phyloP scores from a whole-genome alignment of 805 yeast genomes.

The Maudiozyma turicensis region DNA sequence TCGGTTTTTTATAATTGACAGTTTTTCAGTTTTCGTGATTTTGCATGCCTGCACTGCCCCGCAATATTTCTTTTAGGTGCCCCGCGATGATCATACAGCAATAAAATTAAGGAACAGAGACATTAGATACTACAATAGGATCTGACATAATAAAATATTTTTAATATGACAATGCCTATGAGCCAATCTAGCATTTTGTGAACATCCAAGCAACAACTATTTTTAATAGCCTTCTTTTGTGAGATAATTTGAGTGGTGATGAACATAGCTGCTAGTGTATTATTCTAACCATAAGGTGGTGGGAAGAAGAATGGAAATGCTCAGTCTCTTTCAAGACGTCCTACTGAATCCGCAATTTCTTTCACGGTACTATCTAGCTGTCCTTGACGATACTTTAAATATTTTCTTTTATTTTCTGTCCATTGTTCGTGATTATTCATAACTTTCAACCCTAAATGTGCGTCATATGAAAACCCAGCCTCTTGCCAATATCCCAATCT shows the following conservation, averaged over 20 bases:
- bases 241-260: too few relatives aligned
- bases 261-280: too few relatives aligned
- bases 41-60: background rate
- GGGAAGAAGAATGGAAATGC: too few relatives aligned
- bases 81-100: background rate
- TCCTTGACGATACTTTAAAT: conserved; percentile 13
- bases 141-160: too few relatives aligned
- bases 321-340: background rate
- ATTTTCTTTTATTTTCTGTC: conserved; percentile 20
- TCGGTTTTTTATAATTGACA: background rate
- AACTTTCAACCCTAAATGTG: conserved; percentile 22
- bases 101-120: background rate
- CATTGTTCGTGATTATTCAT: conserved; percentile 23
- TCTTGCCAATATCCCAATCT: conserved; percentile 28
- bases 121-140: too few relatives aligned
- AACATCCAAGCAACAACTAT: too few relatives aligned
- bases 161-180: too few relatives aligned
- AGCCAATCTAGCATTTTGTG: too few relatives aligned
- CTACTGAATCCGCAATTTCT: background rate
- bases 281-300: too few relatives aligned
- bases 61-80: background rate
- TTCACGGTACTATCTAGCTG: conserved; percentile 11
- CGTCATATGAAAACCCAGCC: conserved; percentile 25
- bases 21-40: background rate
- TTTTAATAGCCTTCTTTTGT: too few relatives aligned